Conservation (phyloP, 2,329 filamentous ascomycete species). For the Daldinia sp. region DNA sequence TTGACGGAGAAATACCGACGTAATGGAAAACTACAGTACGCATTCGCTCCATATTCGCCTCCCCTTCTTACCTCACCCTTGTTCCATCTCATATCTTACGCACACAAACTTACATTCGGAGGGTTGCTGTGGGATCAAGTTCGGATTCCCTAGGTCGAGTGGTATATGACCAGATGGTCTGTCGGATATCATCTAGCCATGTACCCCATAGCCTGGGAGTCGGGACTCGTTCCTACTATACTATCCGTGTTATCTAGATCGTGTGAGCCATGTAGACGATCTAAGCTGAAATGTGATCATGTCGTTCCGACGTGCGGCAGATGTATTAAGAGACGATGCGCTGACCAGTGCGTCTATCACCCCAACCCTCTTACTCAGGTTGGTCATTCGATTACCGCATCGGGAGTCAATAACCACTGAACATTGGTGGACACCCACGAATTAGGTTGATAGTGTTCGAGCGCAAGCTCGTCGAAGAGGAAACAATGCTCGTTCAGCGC, state of each 20-base stretch:
- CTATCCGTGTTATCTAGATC: slow-evolving; percentile 23
- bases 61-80: not conserved
- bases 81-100: not conserved
- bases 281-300: slow-evolving; percentile 49
- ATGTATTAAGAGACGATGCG: slow-evolving; percentile 45
- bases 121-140: slow-evolving; percentile 11
- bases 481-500: slow-evolving; percentile 35
- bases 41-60: not conserved
- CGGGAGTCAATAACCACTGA: not conserved
- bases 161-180: slow-evolving; percentile 9
- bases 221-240: slow-evolving; percentile 13
- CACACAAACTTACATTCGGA: slow-evolving; percentile 22
- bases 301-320: slow-evolving; percentile 47
- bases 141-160: slow-evolving; percentile 4
- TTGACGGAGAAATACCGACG: slow-evolving; percentile 47
- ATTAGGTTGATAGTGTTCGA: not conserved
- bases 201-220: slow-evolving; percentile 22
- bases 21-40: slow-evolving; percentile 49
- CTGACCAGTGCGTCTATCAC: slow-evolving; percentile 47
- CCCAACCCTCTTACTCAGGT: slow-evolving; percentile 47
- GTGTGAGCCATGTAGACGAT: slow-evolving; percentile 46
- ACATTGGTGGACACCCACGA: not conserved
- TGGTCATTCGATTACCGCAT: slow-evolving; percentile 19
- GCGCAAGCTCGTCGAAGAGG: slow-evolving; percentile 34
- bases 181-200: not conserved